Percentiles rank a stretch among this genome's conserved stretches.
Evolutionary conservation across 2,329 filamentous ascomycete genomes (phyloP).

Genomic region (Pseudogymnoascus sp.): DNA sequence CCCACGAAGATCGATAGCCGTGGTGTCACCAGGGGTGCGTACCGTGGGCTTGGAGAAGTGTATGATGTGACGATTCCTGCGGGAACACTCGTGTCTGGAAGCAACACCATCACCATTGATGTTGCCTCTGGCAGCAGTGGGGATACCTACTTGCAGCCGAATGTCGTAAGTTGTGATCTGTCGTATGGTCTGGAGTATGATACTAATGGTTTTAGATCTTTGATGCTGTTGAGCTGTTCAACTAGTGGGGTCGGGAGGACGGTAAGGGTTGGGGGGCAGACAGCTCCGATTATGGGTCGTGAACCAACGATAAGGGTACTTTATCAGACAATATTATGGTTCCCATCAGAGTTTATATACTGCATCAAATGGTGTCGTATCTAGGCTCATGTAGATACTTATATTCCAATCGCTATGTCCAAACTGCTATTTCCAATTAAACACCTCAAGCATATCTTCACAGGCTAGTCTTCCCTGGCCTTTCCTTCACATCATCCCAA

Average conservation of each 20-base stretch:
- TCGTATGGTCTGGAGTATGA: background rate
- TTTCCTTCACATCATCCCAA: conserved; percentile 43
- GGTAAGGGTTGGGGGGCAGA: too few species aligned
- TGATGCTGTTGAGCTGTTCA: conserved; percentile 7
- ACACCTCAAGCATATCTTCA: conserved; percentile 9
- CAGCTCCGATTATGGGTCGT: background rate
- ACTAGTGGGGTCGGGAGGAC: background rate
- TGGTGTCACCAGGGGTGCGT: conserved; percentile 58
- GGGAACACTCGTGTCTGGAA: conserved; percentile 50
- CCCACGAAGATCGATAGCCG: conserved; percentile 58
- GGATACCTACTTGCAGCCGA: conserved; percentile 48
- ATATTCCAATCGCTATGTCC: background rate
- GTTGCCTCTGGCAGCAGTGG: conserved; percentile 53
- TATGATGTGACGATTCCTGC: conserved; percentile 55
- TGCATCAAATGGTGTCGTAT: background rate
- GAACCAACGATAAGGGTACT: background rate
- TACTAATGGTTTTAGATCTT: background rate
- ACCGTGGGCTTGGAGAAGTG: conserved; percentile 55
- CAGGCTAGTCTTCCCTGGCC: conserved; percentile 16
- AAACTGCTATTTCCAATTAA: background rate
- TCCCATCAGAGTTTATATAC: background rate
- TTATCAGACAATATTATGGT: background rate
- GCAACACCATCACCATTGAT: conserved; percentile 56
- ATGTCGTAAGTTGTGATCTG: conserved; percentile 35
- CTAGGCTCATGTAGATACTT: background rate